Conservation (phyloP, 2,329 filamentous ascomycete species). For the Arthroderma uncinatum region DNA sequence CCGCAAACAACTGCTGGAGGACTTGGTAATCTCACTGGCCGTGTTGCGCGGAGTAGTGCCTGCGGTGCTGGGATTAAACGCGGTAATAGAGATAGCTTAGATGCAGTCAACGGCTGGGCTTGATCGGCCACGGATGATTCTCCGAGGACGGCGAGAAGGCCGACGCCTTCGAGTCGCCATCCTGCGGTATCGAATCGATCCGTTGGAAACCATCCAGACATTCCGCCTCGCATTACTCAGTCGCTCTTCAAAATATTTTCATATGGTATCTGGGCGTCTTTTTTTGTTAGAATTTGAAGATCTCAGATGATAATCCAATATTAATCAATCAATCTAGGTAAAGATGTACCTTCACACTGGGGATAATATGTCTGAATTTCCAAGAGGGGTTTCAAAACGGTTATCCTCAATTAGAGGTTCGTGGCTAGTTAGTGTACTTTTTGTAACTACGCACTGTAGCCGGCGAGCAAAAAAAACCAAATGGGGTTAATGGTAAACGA, state of each 20-base stretch:
- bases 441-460: not conserved
- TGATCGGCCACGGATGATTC: conserved; percentile 50
- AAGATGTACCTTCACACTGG: not conserved
- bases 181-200: conserved; percentile 3
- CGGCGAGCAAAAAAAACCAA: not conserved
- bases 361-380: not conserved
- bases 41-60: conserved; percentile 47
- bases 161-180: conserved; percentile 52
- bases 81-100: conserved; percentile 46
- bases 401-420: too few relatives aligned
- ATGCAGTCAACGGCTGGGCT: conserved; percentile 49
- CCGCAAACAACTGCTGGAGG: conserved; percentile 46
- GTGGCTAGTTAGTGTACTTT: too few relatives aligned
- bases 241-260: not conserved
- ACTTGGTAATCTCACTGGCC: conserved; percentile 47
- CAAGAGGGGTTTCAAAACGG: not conserved
- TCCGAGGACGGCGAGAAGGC: conserved; percentile 52
- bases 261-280: not conserved
- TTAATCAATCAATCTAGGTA: not conserved
- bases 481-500: not conserved
- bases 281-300: not conserved
- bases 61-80: conserved; percentile 53
- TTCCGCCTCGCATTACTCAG: not conserved
- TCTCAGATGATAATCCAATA: not conserved
- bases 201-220: conserved; percentile 7